Evolutionary conservation across 1,284 basidiomycete species (phyloP).

Genomic region (Leccinum pachyderme): DNA sequence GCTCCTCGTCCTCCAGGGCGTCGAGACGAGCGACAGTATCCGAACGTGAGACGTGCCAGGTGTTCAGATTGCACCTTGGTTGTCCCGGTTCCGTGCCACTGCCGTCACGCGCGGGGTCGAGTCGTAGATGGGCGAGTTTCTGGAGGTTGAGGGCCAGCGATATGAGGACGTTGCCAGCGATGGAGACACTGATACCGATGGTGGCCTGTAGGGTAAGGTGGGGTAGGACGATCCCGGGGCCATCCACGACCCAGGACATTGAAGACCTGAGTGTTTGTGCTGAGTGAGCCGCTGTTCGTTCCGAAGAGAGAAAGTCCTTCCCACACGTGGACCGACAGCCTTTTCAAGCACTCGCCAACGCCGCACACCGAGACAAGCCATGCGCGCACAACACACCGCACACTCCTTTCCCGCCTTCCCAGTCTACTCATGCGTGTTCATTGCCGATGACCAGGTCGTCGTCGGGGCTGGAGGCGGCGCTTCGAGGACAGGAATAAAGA

Average conservation of each 20-base stretch:
- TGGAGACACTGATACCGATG: constrained; percentile 82
- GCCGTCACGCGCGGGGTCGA: constrained; percentile 45
- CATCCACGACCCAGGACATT: constrained; percentile 26
- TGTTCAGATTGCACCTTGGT: neutral
- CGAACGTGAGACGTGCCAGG: constrained; percentile 3
- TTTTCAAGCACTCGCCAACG: neutral
- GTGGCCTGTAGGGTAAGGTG: constrained; percentile 56
- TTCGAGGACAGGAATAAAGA: constrained; percentile 82
- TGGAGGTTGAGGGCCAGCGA: constrained; percentile 88
- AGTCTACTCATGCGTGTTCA: constrained; percentile 85
- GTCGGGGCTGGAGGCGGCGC: constrained; percentile 89
- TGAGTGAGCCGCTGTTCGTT: neutral
- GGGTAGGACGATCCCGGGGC: constrained; percentile 47
- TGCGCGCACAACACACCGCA: constrained; percentile 78
- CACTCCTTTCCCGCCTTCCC: constrained; percentile 79
- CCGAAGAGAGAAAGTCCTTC: constrained; percentile 12
- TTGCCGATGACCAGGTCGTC: constrained; percentile 70
- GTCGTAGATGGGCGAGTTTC: constrained; percentile 84
- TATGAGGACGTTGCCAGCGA: constrained; percentile 86
- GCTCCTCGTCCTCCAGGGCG: constrained; percentile 8
- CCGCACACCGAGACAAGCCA: constrained; percentile 29
- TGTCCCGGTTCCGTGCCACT: constrained; percentile 16
- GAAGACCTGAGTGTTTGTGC: neutral
- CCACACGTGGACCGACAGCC: constrained; percentile 3
- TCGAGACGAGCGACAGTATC: constrained; percentile 4